Conservation (phyloP, 2,329 filamentous ascomycete genomes). For the Fusarium sp. region DNA sequence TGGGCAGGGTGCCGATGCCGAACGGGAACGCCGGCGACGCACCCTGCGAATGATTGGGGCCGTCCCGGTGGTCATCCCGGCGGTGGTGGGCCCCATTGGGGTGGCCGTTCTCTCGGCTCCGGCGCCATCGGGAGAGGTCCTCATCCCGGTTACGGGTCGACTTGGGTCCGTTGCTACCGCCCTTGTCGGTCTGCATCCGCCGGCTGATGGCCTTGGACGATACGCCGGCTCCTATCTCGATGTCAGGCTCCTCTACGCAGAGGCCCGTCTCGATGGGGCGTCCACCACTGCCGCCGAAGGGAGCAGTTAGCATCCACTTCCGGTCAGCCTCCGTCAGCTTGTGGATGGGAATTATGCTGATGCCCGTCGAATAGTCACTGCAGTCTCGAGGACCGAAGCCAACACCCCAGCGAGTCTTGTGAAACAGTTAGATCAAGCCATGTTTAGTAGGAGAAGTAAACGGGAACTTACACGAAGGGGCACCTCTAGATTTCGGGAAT, state of each 20-base stretch:
- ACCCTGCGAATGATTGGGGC: slow-evolving; percentile 44
- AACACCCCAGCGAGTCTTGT: slow-evolving; percentile 95
- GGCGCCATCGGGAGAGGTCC: slow-evolving; percentile 53
- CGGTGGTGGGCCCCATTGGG: slow-evolving; percentile 42
- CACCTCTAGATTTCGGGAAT: slow-evolving; percentile 79
- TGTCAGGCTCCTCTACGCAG: slow-evolving; percentile 96
- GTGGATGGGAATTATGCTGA: slow-evolving; percentile 93
- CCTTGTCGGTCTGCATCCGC: slow-evolving; percentile 79
- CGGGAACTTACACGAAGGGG: slow-evolving; percentile 76
- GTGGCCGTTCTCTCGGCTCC: slow-evolving; percentile 52
- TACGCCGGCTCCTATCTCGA: slow-evolving; percentile 97
- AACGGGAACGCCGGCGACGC: slow-evolving; percentile 55
- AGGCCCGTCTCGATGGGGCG: slow-evolving; percentile 84
- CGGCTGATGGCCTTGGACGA: slow-evolving; percentile 89
- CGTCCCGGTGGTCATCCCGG: slow-evolving; percentile 43
- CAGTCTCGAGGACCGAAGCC: slow-evolving; percentile 97
- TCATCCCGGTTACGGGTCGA: slow-evolving; percentile 67
- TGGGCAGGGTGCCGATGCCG: slow-evolving; percentile 58
- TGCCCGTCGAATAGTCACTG: slow-evolving; percentile 92
- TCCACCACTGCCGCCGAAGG: slow-evolving; percentile 93
- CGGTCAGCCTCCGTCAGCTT: slow-evolving; percentile 95
- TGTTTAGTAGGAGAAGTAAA: neutral
- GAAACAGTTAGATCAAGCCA: slow-evolving; percentile 43
- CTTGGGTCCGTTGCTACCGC: slow-evolving; percentile 76
- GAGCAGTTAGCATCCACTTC: slow-evolving; percentile 96